Base-by-base conservation (phyloP, 2,329 filamentous ascomycete species). In the Neofusicoccum kwambonambiense region DNA sequence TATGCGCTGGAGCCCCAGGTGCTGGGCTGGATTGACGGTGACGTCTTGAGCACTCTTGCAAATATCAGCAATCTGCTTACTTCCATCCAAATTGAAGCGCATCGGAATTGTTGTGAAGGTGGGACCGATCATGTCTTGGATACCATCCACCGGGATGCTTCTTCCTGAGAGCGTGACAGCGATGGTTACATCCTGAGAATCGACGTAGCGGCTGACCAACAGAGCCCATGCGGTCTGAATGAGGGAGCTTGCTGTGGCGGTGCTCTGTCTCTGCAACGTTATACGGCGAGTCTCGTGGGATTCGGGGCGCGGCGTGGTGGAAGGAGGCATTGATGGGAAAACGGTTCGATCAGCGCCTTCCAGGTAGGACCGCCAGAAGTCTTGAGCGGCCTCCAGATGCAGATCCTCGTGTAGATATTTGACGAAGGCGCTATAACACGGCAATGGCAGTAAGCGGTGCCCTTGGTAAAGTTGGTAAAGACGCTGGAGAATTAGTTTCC, bases 31-130 rank as follows among this genome's bases (percentile, higher is more conserved):
- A 5, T 44, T 41, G 44, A 62, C n/a, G 17, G 15, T 50, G n/a
- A 62, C 19, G 5, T 22, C 19, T 22, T 50, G 58, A 8, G 58
- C 45, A 4, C 17, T 12, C 7, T 47, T 31, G 34, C 75, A 51
- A 12, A 75, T 61, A 2, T 74, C 65, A 2, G 68, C 61, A 2
- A 78, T 71, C 4, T 70, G 72, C 7, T 67, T 63, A 11, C 60
- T 52, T 1, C 67, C 68, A 52, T 74, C 67, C 45, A 79, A 64
- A 3, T 70, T 71, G 8, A 79, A 68, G 9, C 77, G 70, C 0
- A 75, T 74, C 0, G 78, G 78, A 2, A 79, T 71, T 0, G 78
- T 80, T 2, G 78, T 76, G 58, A 79, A 71, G 3, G 74, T 72
- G 12, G 77, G 77, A 12, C 77, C 78, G 44, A 73, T 73, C 3